Base-by-base conservation (phyloP, 2,329 filamentous ascomycete genomes). In the Xylariaceae sp. region DNA sequence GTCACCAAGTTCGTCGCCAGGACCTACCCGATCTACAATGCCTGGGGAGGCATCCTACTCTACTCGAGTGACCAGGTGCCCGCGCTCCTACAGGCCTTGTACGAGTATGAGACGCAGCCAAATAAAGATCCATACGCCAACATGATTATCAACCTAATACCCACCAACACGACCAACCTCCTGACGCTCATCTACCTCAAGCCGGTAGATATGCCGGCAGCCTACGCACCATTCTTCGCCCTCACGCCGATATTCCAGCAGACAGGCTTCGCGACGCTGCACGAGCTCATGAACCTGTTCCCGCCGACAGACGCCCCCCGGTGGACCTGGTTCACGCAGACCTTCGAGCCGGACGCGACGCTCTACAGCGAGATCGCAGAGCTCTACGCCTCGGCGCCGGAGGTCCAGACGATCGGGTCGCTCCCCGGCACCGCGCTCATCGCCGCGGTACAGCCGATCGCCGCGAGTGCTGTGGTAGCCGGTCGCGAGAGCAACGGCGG, bases 51-150 rank as follows among this genome's bases (percentile, higher is more conserved):
- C 5, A 19, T 51, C 6, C 16, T 36, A 16, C 12, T 45, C 1
- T 54, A 22, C 31, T 36, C 47, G 4, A n/a, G 16, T 12, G 48
- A 51, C 16, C 48, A 54, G 38, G 10, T 54, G 47, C 48, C 51
- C n/a, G 47, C 31, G 5, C 14, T 51, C 4, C 19, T 45, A 1
- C 28, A 39, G 17, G 48, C 51, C 6, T 18, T 39, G 7, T 34
- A 44, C 31, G 38, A 48, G n/a, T 51, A 55, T 31, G 48, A 53
- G 33, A 41, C 49, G 4, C 17, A 28, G 14, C 46, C 50, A 10
- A 42, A 47, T 16, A 53, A 56, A n/a, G 50, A 56, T 19, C 53
- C 31, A 5, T 42, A 56, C 43, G 53, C 53, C 31, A 56, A 56
- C 39, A 19, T 53, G 36, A 31, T 50, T 12, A 39, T 52, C 6